Evolutionary conservation across 176 grass and related monocot species (phyloP), one percentile per base, ranked within the genome.

Genomic region (Alloteropsis semialata): DNA sequence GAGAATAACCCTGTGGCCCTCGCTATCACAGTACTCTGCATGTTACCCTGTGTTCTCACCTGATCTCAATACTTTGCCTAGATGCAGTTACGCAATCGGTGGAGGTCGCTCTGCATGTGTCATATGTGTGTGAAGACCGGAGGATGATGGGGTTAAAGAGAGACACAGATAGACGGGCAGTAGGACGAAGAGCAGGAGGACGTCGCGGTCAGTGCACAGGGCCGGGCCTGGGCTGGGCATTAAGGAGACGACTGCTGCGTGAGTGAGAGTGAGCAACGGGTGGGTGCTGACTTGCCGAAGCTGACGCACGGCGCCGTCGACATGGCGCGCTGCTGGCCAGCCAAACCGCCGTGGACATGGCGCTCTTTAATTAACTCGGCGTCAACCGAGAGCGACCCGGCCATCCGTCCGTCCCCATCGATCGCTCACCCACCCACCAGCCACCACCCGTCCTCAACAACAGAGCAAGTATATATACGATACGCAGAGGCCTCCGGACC

Each of bases 331-430:
- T 65, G 1, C 45, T 60, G 69, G 58, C 81, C 81, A 79, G 10
- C 57, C 66, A 64, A 41, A n/a, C n/a, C 6, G 5, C 19, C 43
- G 65, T 88, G 74, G 81, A 88, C 81, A 37, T 88, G 87, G 18
- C 62, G 33, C 17, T 8, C 37, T 44, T 43, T 38, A 4, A 38
- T 38, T 41, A 71, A 46, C 44, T 71, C 24, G 2, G 11, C 41
- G 42, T 45, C 68, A 43, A 70, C 22, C 22, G 38, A 65, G 10
- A 65, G 62, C 29, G 32, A 37, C n/a, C 28, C 9, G 28, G 12
- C 59, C 22, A 69, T 42, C 12, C 11, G 24, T 67, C 38, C 39
- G 22, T 10, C 21, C 10, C 33, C 18, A 66, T 44, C 39, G 66
- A n/a, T n/a, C n/a, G n/a, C n/a, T n/a, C n/a, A n/a, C n/a, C n/a